These are phyloP conservation scores for Lasiodiplodia hormozganensis DNA, from an alignment of 2,329 filamentous ascomycete species.

Conservation along the genomic window DNA sequence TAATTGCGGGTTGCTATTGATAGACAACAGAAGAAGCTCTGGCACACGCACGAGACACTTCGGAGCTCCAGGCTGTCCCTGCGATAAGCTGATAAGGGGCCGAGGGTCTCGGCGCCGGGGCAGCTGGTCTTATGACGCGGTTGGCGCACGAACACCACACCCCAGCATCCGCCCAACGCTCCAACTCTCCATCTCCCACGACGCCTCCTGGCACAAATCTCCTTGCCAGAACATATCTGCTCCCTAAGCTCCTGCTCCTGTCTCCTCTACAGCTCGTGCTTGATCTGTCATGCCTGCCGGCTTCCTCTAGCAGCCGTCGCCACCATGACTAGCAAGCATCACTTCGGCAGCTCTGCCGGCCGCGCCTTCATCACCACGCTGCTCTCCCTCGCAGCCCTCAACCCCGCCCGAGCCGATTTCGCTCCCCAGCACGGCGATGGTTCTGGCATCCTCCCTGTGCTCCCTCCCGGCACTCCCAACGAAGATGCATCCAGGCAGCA, in stretches of 20 bases:
- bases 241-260: too few species aligned
- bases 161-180: conserved; percentile 11
- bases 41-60: conserved; percentile 30
- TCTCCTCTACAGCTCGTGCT: background rate
- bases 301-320: conserved; percentile 33
- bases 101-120: background rate
- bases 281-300: conserved; percentile 41
- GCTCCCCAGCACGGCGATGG: conserved; percentile 16
- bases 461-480: conserved; percentile 34
- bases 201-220: background rate
- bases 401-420: conserved; percentile 11
- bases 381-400: conserved; percentile 62
- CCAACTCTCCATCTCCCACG: background rate
- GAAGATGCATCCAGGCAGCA: background rate
- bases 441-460: conserved; percentile 32
- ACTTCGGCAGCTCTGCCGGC: conserved; percentile 30
- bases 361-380: conserved; percentile 67
- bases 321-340: conserved; percentile 29
- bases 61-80: conserved; percentile 30
- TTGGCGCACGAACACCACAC: conserved; percentile 5
- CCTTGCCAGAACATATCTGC: background rate
- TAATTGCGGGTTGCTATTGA: conserved; percentile 22
- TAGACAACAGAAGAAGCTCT: conserved; percentile 27
- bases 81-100: conserved; percentile 9
- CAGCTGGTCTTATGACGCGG: conserved; percentile 19